These are phyloP conservation scores for Balansia obtecta DNA, from an alignment of 2,329 filamentous ascomycete genomes.

Conservation along the genomic window DNA sequence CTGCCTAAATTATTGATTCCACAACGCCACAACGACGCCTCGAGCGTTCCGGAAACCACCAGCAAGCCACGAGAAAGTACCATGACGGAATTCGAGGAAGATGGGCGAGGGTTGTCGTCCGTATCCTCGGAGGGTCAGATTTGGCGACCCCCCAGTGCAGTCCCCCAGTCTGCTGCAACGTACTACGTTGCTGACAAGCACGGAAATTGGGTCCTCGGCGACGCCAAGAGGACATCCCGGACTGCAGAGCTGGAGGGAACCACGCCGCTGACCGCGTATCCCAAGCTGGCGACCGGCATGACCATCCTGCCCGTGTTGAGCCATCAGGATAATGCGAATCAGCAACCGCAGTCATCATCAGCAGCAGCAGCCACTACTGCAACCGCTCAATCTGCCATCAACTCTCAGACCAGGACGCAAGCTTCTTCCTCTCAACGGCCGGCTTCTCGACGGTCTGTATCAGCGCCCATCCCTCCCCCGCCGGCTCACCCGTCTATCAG, in stretches of 20 bases:
- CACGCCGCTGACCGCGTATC: conserved; percentile 7
- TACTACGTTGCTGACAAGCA: conserved; percentile 39
- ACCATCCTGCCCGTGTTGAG: conserved; percentile 10
- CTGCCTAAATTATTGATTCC: conserved; percentile 20
- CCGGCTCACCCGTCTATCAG: neutral
- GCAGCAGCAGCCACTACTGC: neutral
- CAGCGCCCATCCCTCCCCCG: neutral
- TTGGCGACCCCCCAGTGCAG: conserved; percentile 36
- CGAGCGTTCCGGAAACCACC: neutral
- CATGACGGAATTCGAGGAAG: conserved; percentile 41
- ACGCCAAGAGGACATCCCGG: conserved; percentile 18
- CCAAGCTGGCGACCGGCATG: conserved; percentile 6
- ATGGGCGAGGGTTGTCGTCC: conserved; percentile 23
- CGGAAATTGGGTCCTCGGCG: conserved; percentile 41
- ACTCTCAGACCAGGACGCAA: neutral
- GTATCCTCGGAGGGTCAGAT: conserved; percentile 27
- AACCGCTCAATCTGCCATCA: neutral
- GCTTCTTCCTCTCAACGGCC: neutral
- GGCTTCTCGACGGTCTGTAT: neutral
- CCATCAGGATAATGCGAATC: neutral
- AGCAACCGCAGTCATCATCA: neutral
- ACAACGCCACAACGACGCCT: neutral
- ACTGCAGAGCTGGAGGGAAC: conserved; percentile 15
- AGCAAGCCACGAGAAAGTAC: conserved; percentile 26
- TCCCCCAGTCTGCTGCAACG: conserved; percentile 31